These are phyloP conservation scores for Boletus semigastroideus DNA, from an alignment of 1,284 basidiomycete species.

Conservation along the genomic window DNA sequence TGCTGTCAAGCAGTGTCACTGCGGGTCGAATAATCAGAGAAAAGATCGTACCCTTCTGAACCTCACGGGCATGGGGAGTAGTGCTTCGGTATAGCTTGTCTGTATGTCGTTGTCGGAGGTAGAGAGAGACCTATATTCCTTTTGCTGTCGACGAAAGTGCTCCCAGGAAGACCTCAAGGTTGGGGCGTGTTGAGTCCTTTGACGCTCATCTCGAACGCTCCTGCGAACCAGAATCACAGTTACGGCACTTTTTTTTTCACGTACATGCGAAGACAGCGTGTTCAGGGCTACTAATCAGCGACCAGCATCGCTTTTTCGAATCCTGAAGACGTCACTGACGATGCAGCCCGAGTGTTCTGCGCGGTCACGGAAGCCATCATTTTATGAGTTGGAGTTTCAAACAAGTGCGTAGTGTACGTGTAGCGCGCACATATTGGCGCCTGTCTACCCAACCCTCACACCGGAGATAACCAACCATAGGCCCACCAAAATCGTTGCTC, in stretches of 20 bases:
- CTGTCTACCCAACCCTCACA: neutral
- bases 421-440: conserved; percentile 5
- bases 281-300: conserved; percentile 10
- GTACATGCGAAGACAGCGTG: conserved; percentile 16
- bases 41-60: conserved; percentile 15
- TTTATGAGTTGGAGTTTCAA: neutral
- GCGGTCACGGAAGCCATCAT: neutral
- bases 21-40: neutral
- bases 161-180: conserved; percentile 13
- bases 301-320: conserved; percentile 9
- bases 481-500: neutral
- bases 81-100: neutral
- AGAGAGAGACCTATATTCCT: conserved; percentile 17
- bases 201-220: conserved; percentile 12
- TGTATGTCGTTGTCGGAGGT: neutral
- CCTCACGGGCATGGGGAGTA: neutral
- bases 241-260: conserved; percentile 4
- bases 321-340: conserved; percentile 2
- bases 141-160: conserved; percentile 1
- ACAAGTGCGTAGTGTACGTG: neutral
- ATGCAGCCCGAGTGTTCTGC: conserved; percentile 4
- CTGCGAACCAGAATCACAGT: neutral
- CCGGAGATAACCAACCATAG: neutral
- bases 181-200: conserved; percentile 10
- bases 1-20: conserved; percentile 15